Percentiles rank a stretch among this genome's conserved stretches.
Evolutionary conservation across 805 yeast genomes (phyloP).

Genomic region (Kuraishia molischiana): DNA sequence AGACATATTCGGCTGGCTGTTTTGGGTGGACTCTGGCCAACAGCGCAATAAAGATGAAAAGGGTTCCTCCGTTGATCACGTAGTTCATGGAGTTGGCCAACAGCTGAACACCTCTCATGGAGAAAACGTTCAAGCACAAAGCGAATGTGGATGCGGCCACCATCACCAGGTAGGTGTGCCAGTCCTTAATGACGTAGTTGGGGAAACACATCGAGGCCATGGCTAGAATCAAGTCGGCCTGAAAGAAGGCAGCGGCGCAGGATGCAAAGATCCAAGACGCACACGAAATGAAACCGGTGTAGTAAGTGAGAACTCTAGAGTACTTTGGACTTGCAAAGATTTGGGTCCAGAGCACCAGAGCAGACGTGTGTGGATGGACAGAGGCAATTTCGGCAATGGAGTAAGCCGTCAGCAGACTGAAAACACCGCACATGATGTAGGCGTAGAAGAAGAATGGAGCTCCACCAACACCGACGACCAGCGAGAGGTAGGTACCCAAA

Average conservation of each 20-base stretch:
- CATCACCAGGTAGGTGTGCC: constrained; percentile 16
- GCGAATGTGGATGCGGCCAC: constrained; percentile 9
- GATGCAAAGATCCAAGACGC: background rate
- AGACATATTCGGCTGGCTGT: constrained; percentile 32
- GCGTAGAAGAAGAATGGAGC: constrained; percentile 1
- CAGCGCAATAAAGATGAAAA: constrained; percentile 12
- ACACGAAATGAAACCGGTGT: background rate
- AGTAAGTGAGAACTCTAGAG: background rate
- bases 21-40: constrained; percentile 11
- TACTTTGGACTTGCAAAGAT: background rate
- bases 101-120: background rate
- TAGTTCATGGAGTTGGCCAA: constrained; percentile 1
- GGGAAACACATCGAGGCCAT: background rate
- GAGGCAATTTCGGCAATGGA: constrained; percentile 11
- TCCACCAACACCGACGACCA: background rate
- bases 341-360: constrained; percentile 7
- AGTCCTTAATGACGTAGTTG: constrained; percentile 3
- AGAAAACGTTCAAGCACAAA: background rate
- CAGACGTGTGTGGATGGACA: constrained; percentile 9
- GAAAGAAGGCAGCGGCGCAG: background rate
- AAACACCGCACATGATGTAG: background rate
- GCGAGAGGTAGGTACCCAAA: constrained; percentile 1
- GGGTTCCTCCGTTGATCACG: constrained; percentile 13
- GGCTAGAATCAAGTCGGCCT: background rate
- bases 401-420: constrained; percentile 2